Evolutionary conservation across 208 protist genomes (phyloP).

Genomic region (Trypanosoma cruzi): DNA sequence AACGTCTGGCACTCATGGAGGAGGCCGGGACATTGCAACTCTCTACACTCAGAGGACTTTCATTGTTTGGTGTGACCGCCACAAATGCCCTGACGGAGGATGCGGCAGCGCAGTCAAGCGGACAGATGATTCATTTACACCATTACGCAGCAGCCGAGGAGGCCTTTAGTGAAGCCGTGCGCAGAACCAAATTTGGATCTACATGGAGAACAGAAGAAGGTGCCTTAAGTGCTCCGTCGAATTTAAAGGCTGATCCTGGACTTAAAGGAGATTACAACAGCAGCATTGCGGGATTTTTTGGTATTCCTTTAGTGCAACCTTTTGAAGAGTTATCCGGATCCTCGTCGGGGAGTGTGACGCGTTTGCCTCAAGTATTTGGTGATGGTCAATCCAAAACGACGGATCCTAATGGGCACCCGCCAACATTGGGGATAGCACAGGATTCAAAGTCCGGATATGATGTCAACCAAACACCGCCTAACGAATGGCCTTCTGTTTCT

Average conservation of each 20-base stretch:
- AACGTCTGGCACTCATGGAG: constrained; percentile 59
- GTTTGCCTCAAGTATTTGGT: neutral
- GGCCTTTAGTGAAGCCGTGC: constrained; percentile 34
- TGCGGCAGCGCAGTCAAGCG: constrained; percentile 33
- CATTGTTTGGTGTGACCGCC: constrained; percentile 54
- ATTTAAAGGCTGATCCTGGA: neutral
- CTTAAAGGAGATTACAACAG: neutral
- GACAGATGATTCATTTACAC: constrained; percentile 48
- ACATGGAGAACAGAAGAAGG: neutral
- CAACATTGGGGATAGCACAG: neutral
- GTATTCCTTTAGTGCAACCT: neutral
- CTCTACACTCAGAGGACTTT: constrained; percentile 50
- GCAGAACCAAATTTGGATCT: constrained; percentile 4
- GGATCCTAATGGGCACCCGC: neutral
- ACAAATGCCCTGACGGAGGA: constrained; percentile 69
- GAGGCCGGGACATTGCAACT: constrained; percentile 51
- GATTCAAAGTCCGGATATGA: constrained; percentile 6
- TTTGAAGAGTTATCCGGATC: neutral
- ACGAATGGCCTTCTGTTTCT: neutral
- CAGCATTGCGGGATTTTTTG: constrained; percentile 1
- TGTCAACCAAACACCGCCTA: neutral
- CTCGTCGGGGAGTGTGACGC: neutral
- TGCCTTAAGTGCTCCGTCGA: neutral
- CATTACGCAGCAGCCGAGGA: constrained; percentile 47
- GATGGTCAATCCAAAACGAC: neutral